Base-by-base conservation (phyloP, 306 rosid genomes). In the Cucurbita ficifolia region DNA sequence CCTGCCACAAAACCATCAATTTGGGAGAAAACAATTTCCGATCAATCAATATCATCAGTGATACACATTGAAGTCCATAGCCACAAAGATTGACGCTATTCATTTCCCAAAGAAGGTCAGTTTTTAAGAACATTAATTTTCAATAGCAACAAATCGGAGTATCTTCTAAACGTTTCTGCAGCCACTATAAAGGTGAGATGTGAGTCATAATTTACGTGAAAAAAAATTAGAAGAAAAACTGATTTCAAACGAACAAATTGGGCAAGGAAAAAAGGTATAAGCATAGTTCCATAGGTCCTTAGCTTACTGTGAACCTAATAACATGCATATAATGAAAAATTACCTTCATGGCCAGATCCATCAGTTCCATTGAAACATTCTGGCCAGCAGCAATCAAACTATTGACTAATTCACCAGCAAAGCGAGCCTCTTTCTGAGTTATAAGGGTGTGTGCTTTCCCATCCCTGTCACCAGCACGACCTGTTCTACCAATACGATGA, bases 261-360 rank as follows among this genome's bases (percentile, higher is more conserved):
- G 39, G 35, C 40, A 3, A 17, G 12, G 9, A 17, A 10, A 29
- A 35, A 36, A 2, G 68, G 10, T 35, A 61, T 12, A 40, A 59
- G 39, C 56, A 75, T 57, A 51, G 48, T 56, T 75, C 56, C 24
- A 56, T 64, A 12, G 17, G 29, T 38, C 33, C 72, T 12, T 18
- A 17, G 55, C 33, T 56, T 11, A 57, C 35, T 40, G 45, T 73
- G 18, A 63, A 78, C 71, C 48, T 29, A n/a, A 72, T 12, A 78
- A 77, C 35, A 80, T 45, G 24, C 46, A 39, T 48, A 68, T 76
- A 59, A 10, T 49, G 36, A 40, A 61, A 62, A 45, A 21, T 70
- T 79, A 94, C 98, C 98, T 94, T 94, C 97, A 94, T 89, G 10
- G 98, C 98, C 72, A 94, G 97, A 87, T 94, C 98, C 95, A 86